Conservation (phyloP, 805 yeast genomes). For the Kodamaea neixiangensis region DNA sequence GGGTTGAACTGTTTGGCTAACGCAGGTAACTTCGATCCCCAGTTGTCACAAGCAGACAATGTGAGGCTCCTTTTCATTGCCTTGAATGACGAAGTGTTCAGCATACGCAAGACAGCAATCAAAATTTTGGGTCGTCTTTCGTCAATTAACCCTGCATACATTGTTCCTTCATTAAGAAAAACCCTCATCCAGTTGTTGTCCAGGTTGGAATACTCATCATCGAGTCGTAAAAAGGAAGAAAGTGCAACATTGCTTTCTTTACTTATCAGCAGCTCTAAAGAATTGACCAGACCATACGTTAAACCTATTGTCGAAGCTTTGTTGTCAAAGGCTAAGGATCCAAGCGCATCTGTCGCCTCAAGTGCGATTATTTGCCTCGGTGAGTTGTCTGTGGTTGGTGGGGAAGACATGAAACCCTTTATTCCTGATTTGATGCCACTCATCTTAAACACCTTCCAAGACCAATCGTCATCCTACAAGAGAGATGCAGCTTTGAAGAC, state of each 20-base stretch:
- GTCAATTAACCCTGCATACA: conserved; percentile 88
- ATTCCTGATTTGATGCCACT: conserved; percentile 82
- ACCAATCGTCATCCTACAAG: conserved; percentile 84
- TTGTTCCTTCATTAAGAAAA: conserved; percentile 89
- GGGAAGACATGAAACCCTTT: conserved; percentile 76
- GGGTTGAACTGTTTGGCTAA: conserved; percentile 64
- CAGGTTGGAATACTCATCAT: conserved; percentile 78
- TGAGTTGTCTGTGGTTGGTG: conserved; percentile 84
- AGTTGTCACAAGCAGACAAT: conserved; percentile 90
- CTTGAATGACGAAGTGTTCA: conserved; percentile 85
- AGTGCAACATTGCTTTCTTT: conserved; percentile 74
- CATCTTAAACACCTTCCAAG: conserved; percentile 83
- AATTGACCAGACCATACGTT: conserved; percentile 86
- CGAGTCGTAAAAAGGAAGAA: conserved; percentile 78
- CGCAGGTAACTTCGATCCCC: conserved; percentile 81
- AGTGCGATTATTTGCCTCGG: conserved; percentile 87
- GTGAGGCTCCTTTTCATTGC: conserved; percentile 84
- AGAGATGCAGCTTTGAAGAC: conserved; percentile 88
- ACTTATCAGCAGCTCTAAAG: conserved; percentile 74
- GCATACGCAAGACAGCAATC: conserved; percentile 76
- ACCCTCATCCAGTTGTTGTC: conserved; percentile 83
- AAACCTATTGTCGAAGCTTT: conserved; percentile 87
- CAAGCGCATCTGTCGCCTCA: conserved; percentile 79
- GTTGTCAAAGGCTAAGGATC: conserved; percentile 71
- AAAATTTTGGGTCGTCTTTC: conserved; percentile 82